Percentiles rank a stretch among this genome's conserved stretches.
phyloP scores from a whole-genome alignment of 2,329 filamentous ascomycete genomes.

The Aquanectria penicillioides region DNA sequence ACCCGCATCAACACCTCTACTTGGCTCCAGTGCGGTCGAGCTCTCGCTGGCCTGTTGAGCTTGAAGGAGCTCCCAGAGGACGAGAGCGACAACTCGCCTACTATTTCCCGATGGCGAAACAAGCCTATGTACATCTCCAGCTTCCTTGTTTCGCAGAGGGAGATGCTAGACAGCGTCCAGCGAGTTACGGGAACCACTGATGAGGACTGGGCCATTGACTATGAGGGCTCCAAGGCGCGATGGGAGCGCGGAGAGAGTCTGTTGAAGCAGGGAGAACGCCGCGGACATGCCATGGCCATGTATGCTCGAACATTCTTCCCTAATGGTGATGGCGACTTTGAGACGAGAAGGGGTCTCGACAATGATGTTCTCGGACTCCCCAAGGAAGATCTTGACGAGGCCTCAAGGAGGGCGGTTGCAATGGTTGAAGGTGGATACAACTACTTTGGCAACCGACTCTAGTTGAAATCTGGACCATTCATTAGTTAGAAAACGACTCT shows the following conservation, averaged over 20 bases:
- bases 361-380: conserved; percentile 68
- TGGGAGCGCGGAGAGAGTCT: conserved; percentile 57
- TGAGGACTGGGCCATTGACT: conserved; percentile 59
- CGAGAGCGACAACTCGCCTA: conserved; percentile 42
- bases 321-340: conserved; percentile 52
- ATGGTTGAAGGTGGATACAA: conserved; percentile 44
- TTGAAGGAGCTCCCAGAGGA: conserved; percentile 57
- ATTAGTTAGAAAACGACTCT: no score
- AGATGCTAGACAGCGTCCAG: conserved; percentile 71
- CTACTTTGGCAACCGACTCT: conserved; percentile 30
- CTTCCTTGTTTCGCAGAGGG: conserved; percentile 68
- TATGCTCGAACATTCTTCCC: conserved; percentile 66
- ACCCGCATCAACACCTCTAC: conserved; percentile 67
- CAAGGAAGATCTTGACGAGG: conserved; percentile 67
- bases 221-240: conserved; percentile 58
- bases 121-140: conserved; percentile 61
- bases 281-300: conserved; percentile 60
- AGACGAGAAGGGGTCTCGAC: conserved; percentile 45
- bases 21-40: conserved; percentile 66
- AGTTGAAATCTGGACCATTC: no score
- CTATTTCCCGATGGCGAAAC: conserved; percentile 51
- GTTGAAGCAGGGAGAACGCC: conserved; percentile 51
- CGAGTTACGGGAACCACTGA: conserved; percentile 67
- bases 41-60: conserved; percentile 60
- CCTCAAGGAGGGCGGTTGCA: conserved; percentile 60